Percentiles rank a stretch among this genome's conserved stretches.
These are phyloP conservation scores for Sugiyamaella sp. DNA, from an alignment of 1,139 yeast genomes.

Conservation along the genomic window DNA sequence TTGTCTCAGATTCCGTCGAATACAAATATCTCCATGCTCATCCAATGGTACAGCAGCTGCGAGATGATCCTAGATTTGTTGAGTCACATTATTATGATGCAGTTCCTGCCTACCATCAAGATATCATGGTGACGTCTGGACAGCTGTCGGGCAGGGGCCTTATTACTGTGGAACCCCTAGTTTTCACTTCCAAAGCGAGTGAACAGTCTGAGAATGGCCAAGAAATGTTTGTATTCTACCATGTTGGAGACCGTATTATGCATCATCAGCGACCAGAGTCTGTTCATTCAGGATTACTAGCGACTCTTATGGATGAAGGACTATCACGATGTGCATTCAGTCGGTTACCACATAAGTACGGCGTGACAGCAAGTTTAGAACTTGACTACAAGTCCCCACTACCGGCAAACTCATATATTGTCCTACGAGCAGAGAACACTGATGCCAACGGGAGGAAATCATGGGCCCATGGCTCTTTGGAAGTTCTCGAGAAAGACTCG, in stretches of 20 bases:
- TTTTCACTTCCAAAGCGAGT: slow-evolving; percentile 29
- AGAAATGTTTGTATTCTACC: slow-evolving; percentile 52
- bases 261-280: slow-evolving; percentile 17
- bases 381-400: slow-evolving; percentile 67
- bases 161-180: slow-evolving; percentile 37
- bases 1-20: slow-evolving; percentile 24
- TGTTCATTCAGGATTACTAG: slow-evolving; percentile 86
- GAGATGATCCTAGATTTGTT: slow-evolving; percentile 26
- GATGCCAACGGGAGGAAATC: slow-evolving; percentile 80
- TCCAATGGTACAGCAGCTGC: slow-evolving; percentile 30
- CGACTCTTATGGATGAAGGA: slow-evolving; percentile 85
- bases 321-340: slow-evolving; percentile 86
- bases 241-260: slow-evolving; percentile 58
- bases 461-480: slow-evolving; percentile 58
- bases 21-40: slow-evolving; percentile 29
- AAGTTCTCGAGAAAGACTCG: slow-evolving; percentile 18
- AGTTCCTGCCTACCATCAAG: slow-evolving; percentile 34
- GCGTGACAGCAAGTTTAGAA: slow-evolving; percentile 84
- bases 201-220: slow-evolving; percentile 4
- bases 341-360: slow-evolving; percentile 71
- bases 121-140: slow-evolving; percentile 36
- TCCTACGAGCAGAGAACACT: slow-evolving; percentile 66
- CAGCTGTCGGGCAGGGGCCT: slow-evolving; percentile 34
- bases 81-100: slow-evolving; percentile 35
- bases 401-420: slow-evolving; percentile 65